Evolutionary conservation across 108 stramenopile species (phyloP), one percentile per base, ranked within the genome.

Genomic region (Mediolabrus comicus): DNA sequence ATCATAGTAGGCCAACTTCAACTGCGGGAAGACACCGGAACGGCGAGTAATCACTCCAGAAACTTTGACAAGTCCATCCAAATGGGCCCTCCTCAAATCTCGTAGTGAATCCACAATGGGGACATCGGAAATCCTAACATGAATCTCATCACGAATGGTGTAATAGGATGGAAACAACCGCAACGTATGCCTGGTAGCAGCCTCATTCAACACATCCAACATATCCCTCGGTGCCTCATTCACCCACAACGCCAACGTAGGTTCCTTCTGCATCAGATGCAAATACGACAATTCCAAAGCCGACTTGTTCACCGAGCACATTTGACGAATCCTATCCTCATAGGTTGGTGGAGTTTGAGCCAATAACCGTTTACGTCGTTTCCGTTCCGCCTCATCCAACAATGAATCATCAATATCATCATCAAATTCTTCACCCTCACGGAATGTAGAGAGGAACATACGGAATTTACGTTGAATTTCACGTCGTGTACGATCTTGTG

Each of bases 21-120:
- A 70, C 79, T 98, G 96, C 5, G 99, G 99, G 82, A 95, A 98
- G 41, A 99, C 97, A 0, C 79, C 72, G 9, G 95, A 92, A 12
- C 99, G 81, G 0, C 98, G 84, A 9, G 99, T 99, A n/a, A 99
- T 95, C 0, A 98, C 97, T 2, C 99, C 99, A 22, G 89, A 76
- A 13, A 99, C 97, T 75, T 96, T 94, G 68, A 99, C 92, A 28
- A 99, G 78, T 25, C 67, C 67, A 75, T 98, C 95, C 36, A 99
- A 75, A 74, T 99, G 97, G 5, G 79, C 56, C 46, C 96, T 83
- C 7, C 96, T 80, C 62, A 98, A 80, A 67, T 95, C 95, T 0
- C 98, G 83, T 14, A 98, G 72, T 10, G 87, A 87, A 63, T 97
- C 96, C 34, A 85, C 35, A 65, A 98, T 86, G 36, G 97, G 97